Base-by-base conservation (phyloP, 441 rosid genomes). In the Capsella rubella region DNA sequence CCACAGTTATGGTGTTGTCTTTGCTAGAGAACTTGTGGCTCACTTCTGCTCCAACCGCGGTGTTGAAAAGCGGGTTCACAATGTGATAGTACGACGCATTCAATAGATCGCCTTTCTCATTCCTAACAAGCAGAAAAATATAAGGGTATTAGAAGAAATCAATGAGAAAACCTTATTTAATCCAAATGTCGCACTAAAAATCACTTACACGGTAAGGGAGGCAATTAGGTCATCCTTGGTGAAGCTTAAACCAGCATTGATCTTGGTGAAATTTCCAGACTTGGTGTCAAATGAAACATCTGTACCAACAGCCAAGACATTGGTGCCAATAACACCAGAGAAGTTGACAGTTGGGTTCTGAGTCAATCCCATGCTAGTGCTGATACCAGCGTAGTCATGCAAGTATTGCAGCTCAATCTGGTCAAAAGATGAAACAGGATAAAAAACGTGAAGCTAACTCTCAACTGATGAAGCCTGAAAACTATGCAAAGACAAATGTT, bases 391-490 rank as follows among this genome's bases (percentile, higher is more conserved):
- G 58, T 83, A 86, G 52, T 95, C 99, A 81, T 90, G 95, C 88
- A 90, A 80, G 84, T 89, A 95, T 67, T 92, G 99, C 66, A 95
- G 70, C 84, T 95, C 98, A 77, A 88, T 16, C 99, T 95, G 84
- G 71, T 37, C 69, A 34, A 40, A 76, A 64, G 27, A 64, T 13
- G 28, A 40, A 49, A 18, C 62, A 68, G 7, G 16, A 52, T 25
- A 15, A 27, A 27, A 46, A 71, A 6, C 13, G 9, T 64, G 1
- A 45, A 25, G 32, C 12, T 12, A 55, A 56, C 31, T 7, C 72
- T 7, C 25, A 57, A 18, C 27, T 0, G 11, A 47, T 13, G 15
- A 55, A 55, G 12, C 53, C 11, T 0, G 4, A 59, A 49, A 43
- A 40, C 42, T 14, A 40, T 3, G 15, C 7, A 52, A 60, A 7